Conservation (phyloP, 768 basidiomycete genomes). For the Boletus vermiculosoides region DNA sequence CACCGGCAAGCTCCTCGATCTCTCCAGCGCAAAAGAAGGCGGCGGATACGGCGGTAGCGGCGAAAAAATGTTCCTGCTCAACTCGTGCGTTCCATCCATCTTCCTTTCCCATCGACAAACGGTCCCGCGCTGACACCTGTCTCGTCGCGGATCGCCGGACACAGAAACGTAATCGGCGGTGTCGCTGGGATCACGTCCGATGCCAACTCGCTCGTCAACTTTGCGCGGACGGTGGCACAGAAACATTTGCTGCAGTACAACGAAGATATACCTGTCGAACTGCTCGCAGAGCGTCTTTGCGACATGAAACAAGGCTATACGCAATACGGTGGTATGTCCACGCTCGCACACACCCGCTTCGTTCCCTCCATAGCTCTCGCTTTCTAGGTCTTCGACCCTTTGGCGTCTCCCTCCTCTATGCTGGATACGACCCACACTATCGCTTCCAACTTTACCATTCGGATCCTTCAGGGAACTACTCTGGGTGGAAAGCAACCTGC, state of each 20-base stretch:
- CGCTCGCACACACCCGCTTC: background rate
- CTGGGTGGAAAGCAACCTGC: conserved; percentile 97
- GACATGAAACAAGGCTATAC: conserved; percentile 99
- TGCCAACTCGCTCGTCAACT: conserved; percentile 96
- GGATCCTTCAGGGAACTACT: conserved; percentile 97
- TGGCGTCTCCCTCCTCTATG: conserved; percentile 95
- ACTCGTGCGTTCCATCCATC: conserved; percentile 54
- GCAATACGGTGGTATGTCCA: conserved; percentile 82
- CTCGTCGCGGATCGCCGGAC: background rate
- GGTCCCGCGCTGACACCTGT: background rate
- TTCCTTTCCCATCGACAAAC: background rate
- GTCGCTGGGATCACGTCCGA: conserved; percentile 97
- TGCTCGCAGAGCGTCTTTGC: conserved; percentile 90
- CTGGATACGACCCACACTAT: conserved; percentile 95
- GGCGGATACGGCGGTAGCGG: conserved; percentile 88
- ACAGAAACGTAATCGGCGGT: conserved; percentile 90
- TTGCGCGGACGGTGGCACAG: conserved; percentile 87
- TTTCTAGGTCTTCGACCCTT: conserved; percentile 87
- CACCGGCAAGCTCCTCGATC: conserved; percentile 94
- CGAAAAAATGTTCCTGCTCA: conserved; percentile 97
- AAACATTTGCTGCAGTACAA: conserved; percentile 86
- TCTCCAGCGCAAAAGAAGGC: conserved; percentile 80
- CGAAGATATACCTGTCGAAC: conserved; percentile 96
- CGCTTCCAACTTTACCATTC: conserved; percentile 97
- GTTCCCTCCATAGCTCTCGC: background rate